Evolutionary conservation across 2,329 filamentous ascomycete genomes (phyloP).

Genomic region (Epichloe amarillans): DNA sequence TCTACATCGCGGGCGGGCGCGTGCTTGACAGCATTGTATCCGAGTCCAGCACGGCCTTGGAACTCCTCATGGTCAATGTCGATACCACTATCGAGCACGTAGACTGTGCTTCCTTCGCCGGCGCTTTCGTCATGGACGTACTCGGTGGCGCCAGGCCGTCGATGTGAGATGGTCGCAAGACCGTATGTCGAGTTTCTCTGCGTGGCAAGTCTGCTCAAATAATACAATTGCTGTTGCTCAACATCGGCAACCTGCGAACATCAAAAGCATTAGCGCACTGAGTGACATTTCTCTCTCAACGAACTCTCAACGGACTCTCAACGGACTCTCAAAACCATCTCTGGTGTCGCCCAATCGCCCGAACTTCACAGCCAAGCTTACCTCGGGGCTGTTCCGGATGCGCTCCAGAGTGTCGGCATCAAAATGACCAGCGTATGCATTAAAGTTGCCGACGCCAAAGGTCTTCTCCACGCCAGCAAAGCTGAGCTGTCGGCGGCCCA

Average conservation of each 20-base stretch:
- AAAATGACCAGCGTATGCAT: conserved; percentile 31
- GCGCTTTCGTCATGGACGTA: conserved; percentile 30
- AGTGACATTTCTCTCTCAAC: too few relatives aligned
- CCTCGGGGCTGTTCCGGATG: conserved; percentile 26
- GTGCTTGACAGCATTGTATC: conserved; percentile 22
- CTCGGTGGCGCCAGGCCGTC: conserved; percentile 16
- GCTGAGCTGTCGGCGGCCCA: conserved; percentile 20
- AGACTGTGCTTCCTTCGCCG: conserved; percentile 31
- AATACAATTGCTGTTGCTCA: conserved; percentile 18
- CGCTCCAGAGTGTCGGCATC: conserved; percentile 26
- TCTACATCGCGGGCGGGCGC: conserved; percentile 19
- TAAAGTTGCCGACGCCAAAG: conserved; percentile 19
- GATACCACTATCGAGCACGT: conserved; percentile 44
- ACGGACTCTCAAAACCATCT: too few relatives aligned
- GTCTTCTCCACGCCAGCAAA: conserved; percentile 19
- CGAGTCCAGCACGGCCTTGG: conserved; percentile 26
- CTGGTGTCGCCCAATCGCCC: too few relatives aligned
- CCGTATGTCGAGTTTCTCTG: conserved; percentile 29
- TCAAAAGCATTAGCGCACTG: too few relatives aligned
- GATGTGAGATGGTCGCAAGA: conserved; percentile 31
- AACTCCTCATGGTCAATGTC: conserved; percentile 31
- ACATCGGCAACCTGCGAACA: conserved; percentile 17
- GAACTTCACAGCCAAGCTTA: conserved; percentile 10
- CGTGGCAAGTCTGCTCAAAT: conserved; percentile 13
- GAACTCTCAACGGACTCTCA: too few relatives aligned